Evolutionary conservation across 352 stramenopile species (phyloP).

Genomic region (Pythium insidiosum): DNA sequence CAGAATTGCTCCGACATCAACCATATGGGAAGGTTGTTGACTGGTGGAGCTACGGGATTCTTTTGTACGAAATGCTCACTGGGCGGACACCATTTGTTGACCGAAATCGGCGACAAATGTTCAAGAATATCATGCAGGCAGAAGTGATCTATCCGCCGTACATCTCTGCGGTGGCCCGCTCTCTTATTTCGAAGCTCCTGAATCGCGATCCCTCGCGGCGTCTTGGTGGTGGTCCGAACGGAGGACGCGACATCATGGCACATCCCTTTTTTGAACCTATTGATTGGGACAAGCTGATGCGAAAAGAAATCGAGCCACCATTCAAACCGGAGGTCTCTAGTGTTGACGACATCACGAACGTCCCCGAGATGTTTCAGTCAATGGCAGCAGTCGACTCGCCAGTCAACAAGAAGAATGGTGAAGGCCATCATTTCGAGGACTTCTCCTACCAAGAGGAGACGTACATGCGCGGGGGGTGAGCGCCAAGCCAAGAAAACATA

Average conservation of each 20-base stretch:
- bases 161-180: slow-evolving; percentile 65
- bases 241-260: slow-evolving; percentile 83
- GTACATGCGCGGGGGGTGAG: slow-evolving; percentile 17
- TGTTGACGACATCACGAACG: slow-evolving; percentile 84
- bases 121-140: slow-evolving; percentile 88
- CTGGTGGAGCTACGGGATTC: slow-evolving; percentile 87
- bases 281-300: slow-evolving; percentile 82
- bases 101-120: slow-evolving; percentile 84
- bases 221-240: slow-evolving; percentile 85
- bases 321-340: slow-evolving; percentile 76
- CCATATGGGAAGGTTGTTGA: slow-evolving; percentile 87
- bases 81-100: slow-evolving; percentile 83
- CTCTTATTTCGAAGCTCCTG: slow-evolving; percentile 86
- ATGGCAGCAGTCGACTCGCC: slow-evolving; percentile 84
- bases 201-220: slow-evolving; percentile 90
- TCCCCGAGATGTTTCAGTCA: slow-evolving; percentile 87
- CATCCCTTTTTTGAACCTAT: slow-evolving; percentile 81
- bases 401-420: slow-evolving; percentile 80
- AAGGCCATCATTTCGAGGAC: slow-evolving; percentile 85
- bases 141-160: slow-evolving; percentile 86
- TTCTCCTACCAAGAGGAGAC: slow-evolving; percentile 86
- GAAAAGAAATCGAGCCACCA: slow-evolving; percentile 73
- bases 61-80: slow-evolving; percentile 87
- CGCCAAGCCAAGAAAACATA: no score
- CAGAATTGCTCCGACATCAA: slow-evolving; percentile 74